A percentile compares a stretch with the other conserved stretches of the same genome.
Evolutionary conservation across 2,329 filamentous ascomycete genomes (phyloP).

Genomic region (Nemania sp.): DNA sequence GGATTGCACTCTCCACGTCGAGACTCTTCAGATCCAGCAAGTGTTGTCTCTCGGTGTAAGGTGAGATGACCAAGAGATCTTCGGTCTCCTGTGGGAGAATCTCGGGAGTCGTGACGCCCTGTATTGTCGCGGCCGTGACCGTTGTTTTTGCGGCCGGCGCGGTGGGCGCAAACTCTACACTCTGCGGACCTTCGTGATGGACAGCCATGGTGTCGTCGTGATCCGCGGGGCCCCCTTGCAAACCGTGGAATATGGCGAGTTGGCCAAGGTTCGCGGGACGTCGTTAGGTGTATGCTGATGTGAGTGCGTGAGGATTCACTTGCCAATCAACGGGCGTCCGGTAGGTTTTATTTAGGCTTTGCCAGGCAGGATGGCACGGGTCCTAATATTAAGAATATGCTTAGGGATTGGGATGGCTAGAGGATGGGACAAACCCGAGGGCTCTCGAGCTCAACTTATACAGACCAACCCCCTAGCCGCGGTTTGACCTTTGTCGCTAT

Average conservation of each 20-base stretch:
- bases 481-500: conserved; percentile 17
- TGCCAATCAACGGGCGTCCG: neutral
- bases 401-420: conserved; percentile 4
- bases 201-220: conserved; percentile 18
- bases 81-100: conserved; percentile 18
- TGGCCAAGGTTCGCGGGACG: neutral
- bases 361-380: neutral
- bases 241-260: conserved; percentile 2
- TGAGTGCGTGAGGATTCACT: neutral
- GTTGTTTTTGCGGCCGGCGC: conserved; percentile 21
- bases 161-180: neutral
- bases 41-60: conserved; percentile 73
- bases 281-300: conserved; percentile 3
- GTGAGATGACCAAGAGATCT: conserved; percentile 66
- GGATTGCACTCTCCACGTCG: conserved; percentile 66
- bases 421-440: conserved; percentile 11
- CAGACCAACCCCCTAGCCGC: conserved; percentile 8
- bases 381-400: conserved; percentile 9
- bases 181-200: conserved; percentile 16
- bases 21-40: conserved; percentile 73
- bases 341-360: conserved; percentile 11
- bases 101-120: conserved; percentile 16
- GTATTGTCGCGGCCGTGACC: conserved; percentile 19
- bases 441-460: conserved; percentile 20
- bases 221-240: conserved; percentile 5